Evolutionary conservation across 345 rosid genomes (phyloP), one percentile per base, ranked within the genome.

Genomic region (Salix caprea): DNA sequence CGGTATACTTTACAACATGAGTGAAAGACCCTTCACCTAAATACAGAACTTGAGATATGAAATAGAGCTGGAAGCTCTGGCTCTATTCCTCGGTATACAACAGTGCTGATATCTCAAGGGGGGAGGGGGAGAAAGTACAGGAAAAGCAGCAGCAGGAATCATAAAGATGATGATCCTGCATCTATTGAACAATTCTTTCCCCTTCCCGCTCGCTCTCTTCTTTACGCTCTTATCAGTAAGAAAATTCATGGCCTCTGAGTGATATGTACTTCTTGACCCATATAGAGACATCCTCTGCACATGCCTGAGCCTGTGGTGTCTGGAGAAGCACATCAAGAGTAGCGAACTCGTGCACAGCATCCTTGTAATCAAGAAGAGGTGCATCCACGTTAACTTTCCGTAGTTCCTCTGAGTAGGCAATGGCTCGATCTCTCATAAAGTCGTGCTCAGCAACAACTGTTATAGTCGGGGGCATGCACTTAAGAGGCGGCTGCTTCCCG

Each of bases 401-500:
- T 15, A 95, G 83, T 77, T 89, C 98, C 81, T 95, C 97, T 0
- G 99, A 90, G 88, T 95, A 95, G 67, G 97, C 93, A 16, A 95
- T 91, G 76, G 96, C 99, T 42, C 97, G 86, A 76, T 95, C 99
- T 83, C 93, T 89, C 99, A 95, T 95, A 88, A 94, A 91, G 82
- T 93, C 99, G 40, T 90, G 94, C 82, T 95, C 98, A n/a, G 98
- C 98, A 2, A 95, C 96, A 42, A 95, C 90, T 19, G 93, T 95
- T 28, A 95, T 86, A 9, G 98, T 93, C 0, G 99, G 98, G 15
- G 96, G 97, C 96, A 95, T 93, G 73, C 88, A 80, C 83, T 93
- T 95, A 69, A 93, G 86, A 4, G 93, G 97, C 28, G 92, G 96
- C 4, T 89, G 88, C 56, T 92, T 82, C 65, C 78, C 87, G 7